phyloP scores from a whole-genome alignment of 192 early-diverging fungal genomes.

The Coemansia sp. region DNA sequence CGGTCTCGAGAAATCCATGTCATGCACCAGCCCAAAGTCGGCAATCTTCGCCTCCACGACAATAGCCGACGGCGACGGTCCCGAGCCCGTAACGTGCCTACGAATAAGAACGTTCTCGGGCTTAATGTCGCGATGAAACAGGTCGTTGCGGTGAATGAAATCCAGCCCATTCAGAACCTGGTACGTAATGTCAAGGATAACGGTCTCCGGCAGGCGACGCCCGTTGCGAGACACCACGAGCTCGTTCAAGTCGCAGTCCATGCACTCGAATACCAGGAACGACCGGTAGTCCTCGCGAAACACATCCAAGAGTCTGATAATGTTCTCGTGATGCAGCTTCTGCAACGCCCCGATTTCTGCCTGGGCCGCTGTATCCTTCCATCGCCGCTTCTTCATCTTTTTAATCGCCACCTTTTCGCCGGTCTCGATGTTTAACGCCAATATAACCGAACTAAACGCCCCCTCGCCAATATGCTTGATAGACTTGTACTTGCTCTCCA shows the following conservation, averaged over 20 bases:
- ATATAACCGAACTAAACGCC: constrained; percentile 56
- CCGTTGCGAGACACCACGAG: constrained; percentile 76
- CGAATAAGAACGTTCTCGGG: constrained; percentile 92
- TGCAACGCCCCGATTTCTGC: constrained; percentile 52
- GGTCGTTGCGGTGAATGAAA: constrained; percentile 89
- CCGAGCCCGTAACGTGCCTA: constrained; percentile 31
- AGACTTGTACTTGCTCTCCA: constrained; percentile 54
- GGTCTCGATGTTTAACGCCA: constrained; percentile 45
- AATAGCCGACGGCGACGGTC: constrained; percentile 38
- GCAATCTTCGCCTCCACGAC: constrained; percentile 79
- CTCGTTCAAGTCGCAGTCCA: constrained; percentile 96
- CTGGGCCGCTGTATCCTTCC: constrained; percentile 56
- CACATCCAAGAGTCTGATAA: constrained; percentile 82
- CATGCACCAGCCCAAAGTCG: constrained; percentile 94
- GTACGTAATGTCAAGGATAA: constrained; percentile 79
- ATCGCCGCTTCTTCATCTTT: constrained; percentile 59
- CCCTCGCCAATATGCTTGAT: constrained; percentile 55
- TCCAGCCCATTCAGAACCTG: constrained; percentile 87
- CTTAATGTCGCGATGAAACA: constrained; percentile 98
- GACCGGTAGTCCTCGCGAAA: constrained; percentile 85
- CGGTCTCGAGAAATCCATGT: constrained; percentile 84
- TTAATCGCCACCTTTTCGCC: constrained; percentile 57
- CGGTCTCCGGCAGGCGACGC: constrained; percentile 58
- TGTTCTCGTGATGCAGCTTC: constrained; percentile 71
- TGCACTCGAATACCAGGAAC: constrained; percentile 93